phyloP scores from a whole-genome alignment of 805 yeast species.

The Lachancea fermentati region DNA sequence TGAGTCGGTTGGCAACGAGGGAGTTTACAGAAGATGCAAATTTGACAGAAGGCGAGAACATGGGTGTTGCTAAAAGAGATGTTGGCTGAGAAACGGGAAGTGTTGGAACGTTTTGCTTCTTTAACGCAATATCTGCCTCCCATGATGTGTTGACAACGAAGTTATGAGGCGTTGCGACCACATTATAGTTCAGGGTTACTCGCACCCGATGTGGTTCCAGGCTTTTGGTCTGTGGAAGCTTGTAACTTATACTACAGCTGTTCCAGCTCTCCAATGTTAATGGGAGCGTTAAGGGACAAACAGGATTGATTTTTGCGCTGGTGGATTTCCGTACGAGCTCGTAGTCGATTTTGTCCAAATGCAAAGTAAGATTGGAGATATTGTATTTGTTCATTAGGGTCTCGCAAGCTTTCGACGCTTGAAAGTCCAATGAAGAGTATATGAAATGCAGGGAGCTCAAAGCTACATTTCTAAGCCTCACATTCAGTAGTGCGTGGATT shows the following conservation, averaged over 20 bases:
- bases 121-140: constrained; percentile 31
- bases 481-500: constrained; percentile 28
- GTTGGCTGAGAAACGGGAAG: constrained; percentile 6
- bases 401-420: constrained; percentile 10
- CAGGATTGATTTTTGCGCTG: constrained; percentile 19
- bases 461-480: constrained; percentile 28
- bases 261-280: constrained; percentile 20
- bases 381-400: constrained; percentile 1
- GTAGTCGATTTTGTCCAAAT: constrained; percentile 6
- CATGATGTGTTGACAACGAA: constrained; percentile 23
- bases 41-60: constrained; percentile 11
- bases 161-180: constrained; percentile 1
- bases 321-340: constrained; percentile 20
- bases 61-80: constrained; percentile 11
- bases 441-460: constrained; percentile 18
- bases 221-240: constrained; percentile 19
- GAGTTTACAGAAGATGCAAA: constrained; percentile 15
- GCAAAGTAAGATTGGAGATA: not conserved
- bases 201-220: constrained; percentile 22
- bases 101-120: constrained; percentile 12
- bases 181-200: constrained; percentile 19
- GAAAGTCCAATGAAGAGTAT: constrained; percentile 31
- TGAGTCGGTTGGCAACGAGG: constrained; percentile 17
- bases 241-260: constrained; percentile 24
- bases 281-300: constrained; percentile 19